Conservation (phyloP, 352 stramenopile genomes). For the Globisporangium heterothallicum region DNA sequence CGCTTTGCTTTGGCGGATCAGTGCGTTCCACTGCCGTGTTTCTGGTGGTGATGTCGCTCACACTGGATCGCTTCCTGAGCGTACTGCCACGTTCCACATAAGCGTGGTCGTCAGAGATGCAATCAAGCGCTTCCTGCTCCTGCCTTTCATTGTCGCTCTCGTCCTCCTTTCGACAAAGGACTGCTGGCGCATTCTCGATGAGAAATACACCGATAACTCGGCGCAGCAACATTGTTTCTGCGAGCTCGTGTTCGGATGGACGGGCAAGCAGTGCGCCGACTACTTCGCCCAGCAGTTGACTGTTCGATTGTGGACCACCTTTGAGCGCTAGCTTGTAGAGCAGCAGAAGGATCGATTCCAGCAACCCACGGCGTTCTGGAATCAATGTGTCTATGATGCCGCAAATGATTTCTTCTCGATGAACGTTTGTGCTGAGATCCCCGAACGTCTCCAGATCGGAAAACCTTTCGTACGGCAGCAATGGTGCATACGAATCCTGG, state of each 20-base stretch:
- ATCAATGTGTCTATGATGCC: conserved; percentile 3
- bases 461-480: conserved; percentile 17
- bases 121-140: not conserved
- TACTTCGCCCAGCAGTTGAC: conserved; percentile 10
- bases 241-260: conserved; percentile 1
- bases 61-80: not conserved
- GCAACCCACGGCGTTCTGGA: conserved; percentile 16
- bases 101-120: not conserved
- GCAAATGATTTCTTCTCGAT: not conserved
- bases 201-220: conserved; percentile 17
- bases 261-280: conserved; percentile 13
- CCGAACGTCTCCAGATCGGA: not conserved
- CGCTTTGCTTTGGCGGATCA: not conserved
- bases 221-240: not conserved
- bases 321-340: conserved; percentile 27
- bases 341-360: conserved; percentile 26
- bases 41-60: not conserved
- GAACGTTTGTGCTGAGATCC: not conserved
- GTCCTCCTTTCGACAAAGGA: conserved; percentile 10
- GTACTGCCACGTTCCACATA: not conserved
- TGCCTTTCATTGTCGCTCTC: not conserved
- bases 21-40: not conserved
- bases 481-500: conserved; percentile 15
- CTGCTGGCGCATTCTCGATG: conserved; percentile 15
- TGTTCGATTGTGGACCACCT: conserved; percentile 3